phyloP scores from a whole-genome alignment of 2,329 filamentous ascomycete genomes.

The Fusarium nygamai region DNA sequence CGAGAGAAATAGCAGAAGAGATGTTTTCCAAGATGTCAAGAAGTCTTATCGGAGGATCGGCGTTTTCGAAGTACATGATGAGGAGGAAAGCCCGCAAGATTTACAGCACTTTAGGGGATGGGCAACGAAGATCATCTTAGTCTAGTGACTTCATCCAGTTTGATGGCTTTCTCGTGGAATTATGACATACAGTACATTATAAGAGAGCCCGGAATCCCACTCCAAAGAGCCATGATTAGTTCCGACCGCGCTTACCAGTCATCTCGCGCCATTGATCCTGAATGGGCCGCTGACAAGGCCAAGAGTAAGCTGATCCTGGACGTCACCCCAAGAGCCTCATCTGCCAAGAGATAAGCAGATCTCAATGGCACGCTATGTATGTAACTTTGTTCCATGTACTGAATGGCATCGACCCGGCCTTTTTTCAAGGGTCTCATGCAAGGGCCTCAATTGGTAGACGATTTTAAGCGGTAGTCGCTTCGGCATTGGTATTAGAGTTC shows the following conservation, averaged over 20 bases:
- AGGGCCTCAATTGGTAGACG: accelerated
- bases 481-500: neutral
- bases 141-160: no score
- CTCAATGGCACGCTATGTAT: neutral
- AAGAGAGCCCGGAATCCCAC: no score
- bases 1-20: no score
- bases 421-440: neutral
- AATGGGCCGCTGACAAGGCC: accelerated
- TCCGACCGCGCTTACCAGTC: neutral
- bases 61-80: no score
- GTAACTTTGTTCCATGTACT: accelerated
- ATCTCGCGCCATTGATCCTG: accelerated
- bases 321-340: neutral
- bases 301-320: neutral
- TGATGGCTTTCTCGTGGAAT: no score
- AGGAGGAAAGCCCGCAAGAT: no score
- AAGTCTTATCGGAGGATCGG: no score
- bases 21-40: no score
- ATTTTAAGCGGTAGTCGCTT: accelerated
- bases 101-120: no score
- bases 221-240: no score
- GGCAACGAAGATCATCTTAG: no score
- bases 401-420: neutral
- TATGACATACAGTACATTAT: no score
- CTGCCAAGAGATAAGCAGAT: neutral